Evolutionary conservation across 148 eudicot species (phyloP).

Genomic region (Selenicereus undatus): DNA sequence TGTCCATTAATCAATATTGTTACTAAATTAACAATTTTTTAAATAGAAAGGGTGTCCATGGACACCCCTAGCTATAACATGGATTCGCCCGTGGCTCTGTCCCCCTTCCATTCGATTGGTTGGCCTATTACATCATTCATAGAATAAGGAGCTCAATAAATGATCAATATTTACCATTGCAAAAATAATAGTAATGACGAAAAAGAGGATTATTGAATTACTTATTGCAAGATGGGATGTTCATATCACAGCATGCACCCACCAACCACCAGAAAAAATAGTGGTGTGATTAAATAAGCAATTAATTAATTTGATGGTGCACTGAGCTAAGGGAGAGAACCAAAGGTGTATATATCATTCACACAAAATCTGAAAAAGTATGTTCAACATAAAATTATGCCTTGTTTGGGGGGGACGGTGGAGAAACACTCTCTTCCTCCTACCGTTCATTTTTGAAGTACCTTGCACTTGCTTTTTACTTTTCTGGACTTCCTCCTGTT

Average conservation of each 20-base stretch:
- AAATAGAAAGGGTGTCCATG: no score
- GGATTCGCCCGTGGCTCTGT: no score
- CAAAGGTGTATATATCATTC: constrained; percentile 21
- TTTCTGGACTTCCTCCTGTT: not conserved
- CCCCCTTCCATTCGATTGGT: no score
- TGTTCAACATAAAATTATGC: constrained; percentile 35
- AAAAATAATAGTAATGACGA: no score
- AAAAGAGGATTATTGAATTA: no score
- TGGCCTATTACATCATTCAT: no score
- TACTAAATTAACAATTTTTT: no score
- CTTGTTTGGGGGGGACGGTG: constrained; percentile 28
- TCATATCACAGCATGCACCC: not conserved
- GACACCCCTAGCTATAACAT: no score
- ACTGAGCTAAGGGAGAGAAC: constrained; percentile 10
- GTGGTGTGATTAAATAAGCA: not conserved
- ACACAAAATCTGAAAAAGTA: constrained; percentile 7
- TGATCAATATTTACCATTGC: no score
- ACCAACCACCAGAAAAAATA: not conserved
- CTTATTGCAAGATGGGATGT: no score
- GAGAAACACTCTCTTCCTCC: constrained; percentile 26
- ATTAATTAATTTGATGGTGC: constrained; percentile 5
- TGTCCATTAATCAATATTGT: no score
- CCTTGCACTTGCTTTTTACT: constrained; percentile 6
- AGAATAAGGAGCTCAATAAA: no score
- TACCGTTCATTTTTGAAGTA: constrained; percentile 27